Conservation (phyloP, 1,284 basidiomycete species). For the Paramarasmius palmivorus region DNA sequence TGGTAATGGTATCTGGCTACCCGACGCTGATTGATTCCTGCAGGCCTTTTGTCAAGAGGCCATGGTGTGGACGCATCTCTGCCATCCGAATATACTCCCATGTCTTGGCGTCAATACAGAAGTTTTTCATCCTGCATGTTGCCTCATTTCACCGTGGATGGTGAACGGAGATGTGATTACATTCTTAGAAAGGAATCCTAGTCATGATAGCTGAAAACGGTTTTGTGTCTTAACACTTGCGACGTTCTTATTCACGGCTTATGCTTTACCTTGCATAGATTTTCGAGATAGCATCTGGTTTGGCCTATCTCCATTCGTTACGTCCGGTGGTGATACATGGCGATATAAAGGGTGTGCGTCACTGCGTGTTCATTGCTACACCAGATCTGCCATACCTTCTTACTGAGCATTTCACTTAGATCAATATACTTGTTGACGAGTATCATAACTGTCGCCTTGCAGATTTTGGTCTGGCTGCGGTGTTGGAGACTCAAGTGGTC, state of each 20-base stretch:
- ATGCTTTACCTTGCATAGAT: background rate
- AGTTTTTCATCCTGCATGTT: slow-evolving; percentile 6
- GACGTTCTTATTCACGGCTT: too few species aligned
- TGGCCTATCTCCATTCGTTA: background rate
- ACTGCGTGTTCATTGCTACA: too few species aligned
- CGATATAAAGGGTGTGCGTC: background rate
- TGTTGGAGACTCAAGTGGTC: too few species aligned
- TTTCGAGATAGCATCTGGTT: background rate
- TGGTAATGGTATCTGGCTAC: background rate
- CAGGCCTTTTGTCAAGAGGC: slow-evolving; percentile 14
- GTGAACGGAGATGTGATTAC: slow-evolving; percentile 10
- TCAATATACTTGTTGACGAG: background rate
- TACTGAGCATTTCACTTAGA: background rate
- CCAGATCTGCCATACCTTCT: background rate
- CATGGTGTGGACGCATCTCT: slow-evolving; percentile 15
- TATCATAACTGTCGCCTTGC: background rate
- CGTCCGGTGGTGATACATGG: background rate
- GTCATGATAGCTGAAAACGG: slow-evolving; percentile 1
- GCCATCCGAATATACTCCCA: slow-evolving; percentile 15
- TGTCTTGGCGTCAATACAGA: slow-evolving; percentile 12
- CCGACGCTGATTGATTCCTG: background rate
- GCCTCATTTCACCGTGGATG: slow-evolving; percentile 17
- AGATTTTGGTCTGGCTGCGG: background rate
- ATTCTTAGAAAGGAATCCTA: slow-evolving; percentile 11
- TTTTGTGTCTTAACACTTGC: background rate